phyloP scores from a whole-genome alignment of 306 rosid genomes.

The Citrullus amarus region DNA sequence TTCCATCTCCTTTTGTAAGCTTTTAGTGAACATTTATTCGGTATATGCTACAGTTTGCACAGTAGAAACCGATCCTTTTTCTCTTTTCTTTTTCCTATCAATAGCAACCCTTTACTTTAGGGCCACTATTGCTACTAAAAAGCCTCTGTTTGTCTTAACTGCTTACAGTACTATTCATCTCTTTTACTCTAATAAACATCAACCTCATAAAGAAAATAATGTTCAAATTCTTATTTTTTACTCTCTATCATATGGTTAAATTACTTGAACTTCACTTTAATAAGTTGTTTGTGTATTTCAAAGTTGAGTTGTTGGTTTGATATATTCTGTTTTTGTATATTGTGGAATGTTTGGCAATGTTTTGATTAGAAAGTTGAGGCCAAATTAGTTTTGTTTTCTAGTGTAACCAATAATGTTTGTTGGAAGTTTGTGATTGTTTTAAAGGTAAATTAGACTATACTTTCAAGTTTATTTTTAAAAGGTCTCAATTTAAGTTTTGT shows the following conservation, averaged over 20 bases:
- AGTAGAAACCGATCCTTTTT: not conserved
- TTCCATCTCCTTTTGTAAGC: constrained; percentile 4
- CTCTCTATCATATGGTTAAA: not conserved
- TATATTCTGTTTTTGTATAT: no score
- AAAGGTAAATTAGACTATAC: no score
- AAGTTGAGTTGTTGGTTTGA: no score
- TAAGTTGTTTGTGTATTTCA: no score
- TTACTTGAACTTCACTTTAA: not conserved
- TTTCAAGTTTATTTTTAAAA: no score
- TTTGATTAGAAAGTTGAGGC: no score
- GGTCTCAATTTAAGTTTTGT: no score
- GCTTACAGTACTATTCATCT: not conserved
- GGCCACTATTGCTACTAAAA: not conserved
- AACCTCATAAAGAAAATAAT: not conserved
- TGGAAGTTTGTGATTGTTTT: not conserved
- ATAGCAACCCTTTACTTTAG: not conserved
- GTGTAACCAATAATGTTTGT: no score
- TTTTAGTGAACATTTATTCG: constrained; percentile 12
- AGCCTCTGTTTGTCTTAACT: constrained; percentile 9
- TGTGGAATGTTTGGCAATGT: no score
- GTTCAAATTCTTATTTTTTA: no score
- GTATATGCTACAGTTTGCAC: not conserved
- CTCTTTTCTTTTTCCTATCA: not conserved
- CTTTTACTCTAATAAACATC: not conserved
- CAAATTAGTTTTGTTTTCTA: no score